Evolutionary conservation across 805 yeast genomes (phyloP).

Genomic region (Zygoascus bituminiphila): DNA sequence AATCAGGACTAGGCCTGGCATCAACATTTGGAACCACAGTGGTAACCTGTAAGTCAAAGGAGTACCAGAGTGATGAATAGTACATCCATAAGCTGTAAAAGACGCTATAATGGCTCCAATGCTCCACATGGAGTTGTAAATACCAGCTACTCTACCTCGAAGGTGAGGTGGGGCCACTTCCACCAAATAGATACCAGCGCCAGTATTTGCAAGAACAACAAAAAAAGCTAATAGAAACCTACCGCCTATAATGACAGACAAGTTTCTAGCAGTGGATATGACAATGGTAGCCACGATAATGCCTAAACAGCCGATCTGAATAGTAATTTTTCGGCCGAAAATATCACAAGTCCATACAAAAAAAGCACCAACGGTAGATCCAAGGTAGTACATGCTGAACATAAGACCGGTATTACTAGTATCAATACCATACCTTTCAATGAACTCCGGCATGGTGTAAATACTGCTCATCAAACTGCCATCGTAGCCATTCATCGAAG

Average conservation of each 20-base stretch:
- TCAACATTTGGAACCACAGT: constrained; percentile 15
- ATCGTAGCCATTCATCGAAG: constrained; percentile 15
- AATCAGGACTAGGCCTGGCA: constrained; percentile 9
- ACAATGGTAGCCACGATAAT: constrained; percentile 13
- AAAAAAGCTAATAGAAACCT: constrained; percentile 15
- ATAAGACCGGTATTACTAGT: constrained; percentile 11
- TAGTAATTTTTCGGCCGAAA: constrained; percentile 10
- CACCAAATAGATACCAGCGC: constrained; percentile 14
- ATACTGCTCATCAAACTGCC: constrained; percentile 16
- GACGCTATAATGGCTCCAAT: constrained; percentile 14
- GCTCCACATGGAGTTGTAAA: constrained; percentile 13
- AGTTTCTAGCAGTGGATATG: constrained; percentile 8
- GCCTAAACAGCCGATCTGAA: constrained; percentile 12
- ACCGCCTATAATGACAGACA: constrained; percentile 13
- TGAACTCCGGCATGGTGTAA: constrained; percentile 13
- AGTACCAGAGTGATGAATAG: constrained; percentile 5
- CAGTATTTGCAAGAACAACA: constrained; percentile 8
- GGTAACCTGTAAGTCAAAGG: constrained; percentile 10
- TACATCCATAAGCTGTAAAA: constrained; percentile 9
- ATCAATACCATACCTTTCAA: constrained; percentile 10
- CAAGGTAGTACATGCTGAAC: constrained; percentile 15
- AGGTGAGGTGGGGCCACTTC: constrained; percentile 17
- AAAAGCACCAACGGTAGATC: constrained; percentile 11
- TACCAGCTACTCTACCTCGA: constrained; percentile 15
- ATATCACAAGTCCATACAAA: constrained; percentile 11